These are phyloP conservation scores for Acanthamoeba healyi DNA, from an alignment of 208 protist genomes.

Conservation along the genomic window DNA sequence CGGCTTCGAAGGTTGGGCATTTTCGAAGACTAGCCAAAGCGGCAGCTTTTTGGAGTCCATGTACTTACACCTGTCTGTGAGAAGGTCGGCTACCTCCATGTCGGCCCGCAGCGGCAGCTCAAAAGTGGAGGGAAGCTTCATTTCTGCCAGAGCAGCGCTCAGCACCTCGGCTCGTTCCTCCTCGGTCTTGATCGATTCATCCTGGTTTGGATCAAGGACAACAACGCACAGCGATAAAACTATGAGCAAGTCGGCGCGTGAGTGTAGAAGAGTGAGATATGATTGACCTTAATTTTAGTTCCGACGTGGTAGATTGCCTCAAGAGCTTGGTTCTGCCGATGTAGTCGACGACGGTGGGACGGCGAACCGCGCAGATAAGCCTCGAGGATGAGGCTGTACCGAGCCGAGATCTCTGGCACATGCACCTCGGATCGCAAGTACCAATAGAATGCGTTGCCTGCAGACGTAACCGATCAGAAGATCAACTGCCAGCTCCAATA, in stretches of 20 bases:
- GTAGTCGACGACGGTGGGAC: slow-evolving; percentile 24
- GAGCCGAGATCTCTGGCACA: slow-evolving; percentile 76
- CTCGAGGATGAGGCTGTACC: slow-evolving; percentile 88
- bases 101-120: slow-evolving; percentile 80
- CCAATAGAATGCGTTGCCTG: slow-evolving; percentile 23
- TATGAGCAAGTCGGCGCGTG: background rate
- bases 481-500: background rate
- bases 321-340: background rate
- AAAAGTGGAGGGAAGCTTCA: slow-evolving; percentile 14
- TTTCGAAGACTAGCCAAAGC: slow-evolving; percentile 89
- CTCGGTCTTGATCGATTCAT: slow-evolving; percentile 55
- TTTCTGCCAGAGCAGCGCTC: background rate
- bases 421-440: slow-evolving; percentile 83
- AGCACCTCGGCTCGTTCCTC: background rate
- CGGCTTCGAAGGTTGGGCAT: slow-evolving; percentile 76
- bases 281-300: background rate
- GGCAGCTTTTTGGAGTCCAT: slow-evolving; percentile 87
- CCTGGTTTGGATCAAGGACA: background rate
- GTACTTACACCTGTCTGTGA: slow-evolving; percentile 81
- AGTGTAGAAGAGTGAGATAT: background rate
- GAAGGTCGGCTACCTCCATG: slow-evolving; percentile 66
- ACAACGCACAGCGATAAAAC: background rate
- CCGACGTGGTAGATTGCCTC: background rate
- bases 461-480: background rate
- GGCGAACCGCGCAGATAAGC: slow-evolving; percentile 86